These are phyloP conservation scores for Cyclocybe cylindracea DNA, from an alignment of 768 basidiomycete genomes.

Conservation along the genomic window DNA sequence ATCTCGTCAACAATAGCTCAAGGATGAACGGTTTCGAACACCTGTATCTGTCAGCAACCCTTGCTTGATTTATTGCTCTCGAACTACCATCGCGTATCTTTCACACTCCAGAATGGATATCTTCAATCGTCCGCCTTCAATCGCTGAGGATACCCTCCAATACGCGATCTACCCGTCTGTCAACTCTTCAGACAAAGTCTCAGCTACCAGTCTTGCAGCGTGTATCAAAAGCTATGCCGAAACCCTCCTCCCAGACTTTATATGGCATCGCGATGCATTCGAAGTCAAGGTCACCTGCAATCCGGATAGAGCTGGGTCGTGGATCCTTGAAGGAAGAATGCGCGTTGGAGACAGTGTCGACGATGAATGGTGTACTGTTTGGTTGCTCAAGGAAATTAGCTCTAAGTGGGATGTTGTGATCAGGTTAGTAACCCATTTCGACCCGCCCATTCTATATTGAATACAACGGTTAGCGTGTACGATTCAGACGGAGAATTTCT, in stretches of 20 bases:
- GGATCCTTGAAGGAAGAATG: constrained; percentile 79
- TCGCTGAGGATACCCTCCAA: constrained; percentile 84
- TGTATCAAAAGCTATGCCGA: constrained; percentile 63
- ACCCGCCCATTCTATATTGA: constrained; percentile 1
- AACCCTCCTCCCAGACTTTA: constrained; percentile 53
- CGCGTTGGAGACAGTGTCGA: constrained; percentile 96
- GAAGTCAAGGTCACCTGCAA: constrained; percentile 69
- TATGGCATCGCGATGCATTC: constrained; percentile 87
- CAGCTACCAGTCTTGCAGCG: constrained; percentile 65
- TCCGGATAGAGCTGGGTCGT: constrained; percentile 35
- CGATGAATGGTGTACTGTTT: constrained; percentile 96
- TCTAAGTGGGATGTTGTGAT: constrained; percentile 78
- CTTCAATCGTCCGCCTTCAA: constrained; percentile 73
- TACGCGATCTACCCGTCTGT: constrained; percentile 70
- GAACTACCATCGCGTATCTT: neutral
- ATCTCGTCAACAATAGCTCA: neutral
- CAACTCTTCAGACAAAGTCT: constrained; percentile 54
- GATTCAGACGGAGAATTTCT: constrained; percentile 97
- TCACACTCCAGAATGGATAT: constrained; percentile 49
- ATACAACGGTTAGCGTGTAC: constrained; percentile 47
- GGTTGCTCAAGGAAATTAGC: constrained; percentile 80
- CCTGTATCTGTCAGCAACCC: neutral
- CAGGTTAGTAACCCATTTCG: constrained; percentile 49
- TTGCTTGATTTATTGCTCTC: neutral
- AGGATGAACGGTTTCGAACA: neutral